Base-by-base conservation (phyloP, 202 grass and related monocot species). In the Brachypodium distachyon region DNA sequence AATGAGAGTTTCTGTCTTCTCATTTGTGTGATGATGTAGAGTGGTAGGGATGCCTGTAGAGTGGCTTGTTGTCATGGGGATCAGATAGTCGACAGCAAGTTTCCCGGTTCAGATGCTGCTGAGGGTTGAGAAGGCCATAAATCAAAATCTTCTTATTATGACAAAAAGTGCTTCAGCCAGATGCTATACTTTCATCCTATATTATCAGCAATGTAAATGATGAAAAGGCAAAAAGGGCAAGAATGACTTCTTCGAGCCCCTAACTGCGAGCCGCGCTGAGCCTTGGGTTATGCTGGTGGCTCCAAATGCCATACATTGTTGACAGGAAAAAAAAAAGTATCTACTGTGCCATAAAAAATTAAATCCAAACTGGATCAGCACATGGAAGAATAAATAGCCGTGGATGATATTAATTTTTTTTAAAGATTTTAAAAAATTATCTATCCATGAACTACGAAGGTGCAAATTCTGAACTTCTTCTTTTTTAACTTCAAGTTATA, bases 41-140 rank as follows among this genome's bases (percentile, higher is more conserved):
- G 76, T n/a, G 52, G 80, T 74, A 67, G 74, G 38, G 42, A 67
- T 87, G 60, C 59, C 67, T 83, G 42, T 87, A 79, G 85, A 74
- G 59, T 74, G 42, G 60, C 33, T 18, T 82, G 47, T 25, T 34
- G 19, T 32, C 26, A 78, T 47, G 66, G 59, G 31, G 72, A 46
- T 70, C 62, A 55, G 36, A 72, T 72, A 22, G 41, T 70, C 44
- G 18, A 8, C 52, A 28, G 50, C 41, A 67, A 60, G 25, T 67
- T 83, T 43, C 53, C n/a, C 59, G 44, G 79, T 50, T 42, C n/a
- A 52, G 47, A 52, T 78, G 73, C 74, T 74, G 67, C 76, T 78
- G 27, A 60, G 54, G 54, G 74, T 43, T 60, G 73, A 80, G 50
- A 78, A 37, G 32, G 42, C 8, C 18, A 25, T 32, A 16, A 9